Percentiles rank a stretch among this genome's conserved stretches.
These are phyloP conservation scores for Paramecium sonneborni DNA, from an alignment of 73 alveolate genomes.

Conservation along the genomic window DNA sequence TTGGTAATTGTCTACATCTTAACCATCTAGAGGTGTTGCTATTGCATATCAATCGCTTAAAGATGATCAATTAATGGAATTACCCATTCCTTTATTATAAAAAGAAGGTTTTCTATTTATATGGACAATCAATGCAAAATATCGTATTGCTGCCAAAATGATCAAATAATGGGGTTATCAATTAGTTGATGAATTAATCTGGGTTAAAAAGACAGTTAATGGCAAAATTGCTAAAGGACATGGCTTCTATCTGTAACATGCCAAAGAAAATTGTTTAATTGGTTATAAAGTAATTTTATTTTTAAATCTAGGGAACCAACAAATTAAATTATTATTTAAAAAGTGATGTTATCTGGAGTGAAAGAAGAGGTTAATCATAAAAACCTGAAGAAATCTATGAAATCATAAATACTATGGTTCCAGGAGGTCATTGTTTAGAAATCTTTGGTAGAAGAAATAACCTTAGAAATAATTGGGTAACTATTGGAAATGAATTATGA, in stretches of 20 bases:
- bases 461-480: constrained; percentile 85
- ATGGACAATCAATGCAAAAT: constrained; percentile 87
- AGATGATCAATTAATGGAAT: constrained; percentile 64
- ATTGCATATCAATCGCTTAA: constrained; percentile 79
- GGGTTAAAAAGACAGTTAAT: constrained; percentile 84
- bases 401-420: constrained; percentile 80
- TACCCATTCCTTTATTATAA: constrained; percentile 70
- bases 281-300: constrained; percentile 73
- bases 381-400: constrained; percentile 89
- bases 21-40: constrained; percentile 85
- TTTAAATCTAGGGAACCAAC: constrained; percentile 52
- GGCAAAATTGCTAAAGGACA: constrained; percentile 82
- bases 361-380: constrained; percentile 78
- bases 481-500: constrained; percentile 85
- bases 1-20: constrained; percentile 83
- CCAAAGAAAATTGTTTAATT: constrained; percentile 86
- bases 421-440: constrained; percentile 82
- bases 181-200: constrained; percentile 80
- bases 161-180: constrained; percentile 78
- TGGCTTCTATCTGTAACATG: constrained; percentile 85
- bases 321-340: constrained; percentile 43
- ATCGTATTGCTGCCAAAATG: constrained; percentile 72
- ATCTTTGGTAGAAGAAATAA: constrained; percentile 89
- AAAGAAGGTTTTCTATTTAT: constrained; percentile 80
- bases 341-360: constrained; percentile 78